Percentiles rank a stretch among this genome's conserved stretches.
These are phyloP conservation scores for Fusarium concolor DNA, from an alignment of 2,329 filamentous ascomycete species.

Conservation along the genomic window DNA sequence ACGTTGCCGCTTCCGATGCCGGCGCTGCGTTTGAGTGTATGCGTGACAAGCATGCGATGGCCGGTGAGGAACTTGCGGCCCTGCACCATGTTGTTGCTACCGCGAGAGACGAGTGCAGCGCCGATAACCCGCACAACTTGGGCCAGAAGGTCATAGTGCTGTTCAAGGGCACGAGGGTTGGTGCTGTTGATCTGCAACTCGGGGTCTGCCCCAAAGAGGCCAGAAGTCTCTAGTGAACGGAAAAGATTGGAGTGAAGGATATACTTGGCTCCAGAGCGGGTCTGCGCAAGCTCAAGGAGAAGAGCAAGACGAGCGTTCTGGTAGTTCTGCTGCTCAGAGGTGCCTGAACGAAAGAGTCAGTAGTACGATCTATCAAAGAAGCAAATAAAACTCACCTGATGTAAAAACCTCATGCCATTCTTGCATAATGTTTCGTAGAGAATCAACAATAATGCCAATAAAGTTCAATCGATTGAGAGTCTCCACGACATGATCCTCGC, in stretches of 20 bases:
- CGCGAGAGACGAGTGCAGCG: slow-evolving; percentile 82
- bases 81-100: slow-evolving; percentile 83
- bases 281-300: slow-evolving; percentile 85
- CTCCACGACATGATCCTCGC: slow-evolving; percentile 80
- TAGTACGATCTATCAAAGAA: not conserved
- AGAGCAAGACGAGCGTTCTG: slow-evolving; percentile 81
- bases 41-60: slow-evolving; percentile 85
- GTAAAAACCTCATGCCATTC: slow-evolving; percentile 73
- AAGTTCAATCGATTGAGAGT: slow-evolving; percentile 89
- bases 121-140: slow-evolving; percentile 84
- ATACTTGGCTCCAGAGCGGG: slow-evolving; percentile 82
- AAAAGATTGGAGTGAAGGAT: slow-evolving; percentile 93
- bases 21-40: slow-evolving; percentile 89
- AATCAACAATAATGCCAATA: slow-evolving; percentile 88
- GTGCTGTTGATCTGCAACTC: slow-evolving; percentile 86
- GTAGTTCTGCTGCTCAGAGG: slow-evolving; percentile 61
- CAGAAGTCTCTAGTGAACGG: slow-evolving; percentile 80
- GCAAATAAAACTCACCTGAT: slow-evolving; percentile 60
- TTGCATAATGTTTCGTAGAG: slow-evolving; percentile 79
- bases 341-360: slow-evolving; percentile 48
- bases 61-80: slow-evolving; percentile 84
- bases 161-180: slow-evolving; percentile 76
- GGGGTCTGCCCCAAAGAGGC: slow-evolving; percentile 90
- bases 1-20: slow-evolving; percentile 71
- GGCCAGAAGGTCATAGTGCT: slow-evolving; percentile 86